Conservation (phyloP, 2,329 filamentous ascomycete genomes). For the Dothistroma septosporum region DNA sequence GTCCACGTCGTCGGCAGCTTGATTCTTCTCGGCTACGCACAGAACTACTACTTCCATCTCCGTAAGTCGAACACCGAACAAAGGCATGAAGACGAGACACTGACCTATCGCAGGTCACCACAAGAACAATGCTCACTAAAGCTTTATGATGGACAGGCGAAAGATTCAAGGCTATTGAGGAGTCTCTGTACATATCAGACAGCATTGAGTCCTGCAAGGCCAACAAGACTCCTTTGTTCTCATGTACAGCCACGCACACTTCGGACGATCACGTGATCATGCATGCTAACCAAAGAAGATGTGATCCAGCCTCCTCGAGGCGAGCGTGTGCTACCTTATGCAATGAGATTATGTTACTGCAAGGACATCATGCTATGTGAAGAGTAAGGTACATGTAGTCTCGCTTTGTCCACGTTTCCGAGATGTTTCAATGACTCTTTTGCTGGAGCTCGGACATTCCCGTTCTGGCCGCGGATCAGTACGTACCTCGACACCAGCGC, state of each 20-base stretch:
- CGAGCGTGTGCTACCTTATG: no score
- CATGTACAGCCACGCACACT: constrained; percentile 1
- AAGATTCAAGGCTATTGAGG: constrained; percentile 8
- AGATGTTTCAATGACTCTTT: neutral
- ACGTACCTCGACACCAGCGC: neutral
- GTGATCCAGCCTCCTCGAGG: no score
- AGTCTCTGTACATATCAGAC: constrained; percentile 23
- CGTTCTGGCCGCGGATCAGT: neutral
- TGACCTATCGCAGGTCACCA: constrained; percentile 71
- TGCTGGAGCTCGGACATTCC: neutral
- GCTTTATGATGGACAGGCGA: constrained; percentile 1
- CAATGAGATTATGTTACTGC: neutral
- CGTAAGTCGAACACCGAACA: constrained; percentile 59
- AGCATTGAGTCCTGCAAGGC: constrained; percentile 14
- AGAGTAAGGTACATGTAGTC: neutral
- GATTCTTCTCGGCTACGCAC: constrained; percentile 80
- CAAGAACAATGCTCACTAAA: constrained; percentile 99
- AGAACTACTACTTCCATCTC: constrained; percentile 99
- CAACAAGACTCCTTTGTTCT: constrained; percentile 9
- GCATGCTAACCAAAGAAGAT: no score
- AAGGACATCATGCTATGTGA: neutral
- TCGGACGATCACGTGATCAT: constrained; percentile 4
- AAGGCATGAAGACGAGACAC: constrained; percentile 6
- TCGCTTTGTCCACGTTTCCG: neutral
- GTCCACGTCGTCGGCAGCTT: constrained; percentile 78